These are phyloP conservation scores for Cavenderia fasciculata DNA, from an alignment of 78 protist species.

Conservation along the genomic window DNA sequence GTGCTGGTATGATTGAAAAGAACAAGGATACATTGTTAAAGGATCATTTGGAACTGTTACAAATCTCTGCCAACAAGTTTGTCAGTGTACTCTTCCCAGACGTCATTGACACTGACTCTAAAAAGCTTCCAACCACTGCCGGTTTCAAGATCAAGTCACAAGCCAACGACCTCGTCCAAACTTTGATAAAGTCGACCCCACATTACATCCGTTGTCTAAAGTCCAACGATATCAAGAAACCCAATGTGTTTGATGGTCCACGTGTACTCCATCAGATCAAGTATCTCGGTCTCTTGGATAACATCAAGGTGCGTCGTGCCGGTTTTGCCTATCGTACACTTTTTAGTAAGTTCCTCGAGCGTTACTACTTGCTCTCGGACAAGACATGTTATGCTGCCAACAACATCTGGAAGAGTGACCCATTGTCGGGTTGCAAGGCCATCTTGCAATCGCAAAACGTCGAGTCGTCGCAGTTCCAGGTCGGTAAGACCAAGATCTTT, in stretches of 20 bases:
- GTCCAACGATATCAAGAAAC: conserved; percentile 86
- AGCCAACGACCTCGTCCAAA: conserved; percentile 63
- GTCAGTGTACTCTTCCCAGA: conserved; percentile 75
- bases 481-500: conserved; percentile 89
- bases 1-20: conserved; percentile 87
- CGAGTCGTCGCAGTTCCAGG: conserved; percentile 75
- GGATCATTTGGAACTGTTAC: conserved; percentile 79
- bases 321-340: conserved; percentile 93
- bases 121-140: conserved; percentile 60
- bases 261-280: conserved; percentile 74
- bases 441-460: conserved; percentile 62
- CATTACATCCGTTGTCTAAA: conserved; percentile 95
- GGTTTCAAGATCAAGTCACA: conserved; percentile 74
- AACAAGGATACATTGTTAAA: conserved; percentile 92
- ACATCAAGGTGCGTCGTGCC: conserved; percentile 93
- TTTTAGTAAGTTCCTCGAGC: conserved; percentile 85
- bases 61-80: conserved; percentile 58
- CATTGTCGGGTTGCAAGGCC: conserved; percentile 44
- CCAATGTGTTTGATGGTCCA: conserved; percentile 80
- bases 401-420: conserved; percentile 78
- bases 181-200: conserved; percentile 82
- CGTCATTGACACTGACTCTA: conserved; percentile 27
- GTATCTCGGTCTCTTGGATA: conserved; percentile 92
- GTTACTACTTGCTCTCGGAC: conserved; percentile 70
- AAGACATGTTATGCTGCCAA: conserved; percentile 74